Conservation (phyloP, 2,329 filamentous ascomycete species). For the Aschersonia sp. region DNA sequence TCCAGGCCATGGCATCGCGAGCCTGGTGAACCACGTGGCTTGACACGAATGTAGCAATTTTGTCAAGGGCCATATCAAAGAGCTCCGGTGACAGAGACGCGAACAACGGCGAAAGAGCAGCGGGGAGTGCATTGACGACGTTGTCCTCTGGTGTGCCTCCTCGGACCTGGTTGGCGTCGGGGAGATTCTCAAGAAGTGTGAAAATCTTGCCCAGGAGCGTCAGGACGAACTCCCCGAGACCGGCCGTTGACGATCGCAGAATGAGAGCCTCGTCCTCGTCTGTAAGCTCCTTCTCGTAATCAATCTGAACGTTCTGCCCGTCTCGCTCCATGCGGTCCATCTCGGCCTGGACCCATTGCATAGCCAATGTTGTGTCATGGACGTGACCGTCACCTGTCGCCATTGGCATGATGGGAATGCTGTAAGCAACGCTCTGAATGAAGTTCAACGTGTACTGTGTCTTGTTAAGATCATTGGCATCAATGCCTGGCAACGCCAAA, state of each 20-base stretch:
- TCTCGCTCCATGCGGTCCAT: conserved; percentile 88
- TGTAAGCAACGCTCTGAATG: conserved; percentile 91
- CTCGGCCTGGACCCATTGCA: conserved; percentile 88
- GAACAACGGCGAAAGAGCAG: conserved; percentile 80
- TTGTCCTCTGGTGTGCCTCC: conserved; percentile 92
- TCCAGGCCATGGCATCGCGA: conserved; percentile 96
- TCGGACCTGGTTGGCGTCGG: conserved; percentile 75
- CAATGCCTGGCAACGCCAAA: conserved; percentile 83
- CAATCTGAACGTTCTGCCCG: conserved; percentile 70
- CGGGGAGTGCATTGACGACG: conserved; percentile 88
- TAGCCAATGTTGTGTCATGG: conserved; percentile 62
- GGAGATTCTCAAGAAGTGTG: conserved; percentile 85
- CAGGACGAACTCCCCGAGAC: conserved; percentile 82
- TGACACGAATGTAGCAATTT: conserved; percentile 81
- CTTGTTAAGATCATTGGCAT: conserved; percentile 95
- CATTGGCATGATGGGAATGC: conserved; percentile 81
- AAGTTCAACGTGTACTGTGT: conserved; percentile 89
- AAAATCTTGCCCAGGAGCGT: conserved; percentile 90
- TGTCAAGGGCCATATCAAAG: conserved; percentile 83
- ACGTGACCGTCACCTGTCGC: conserved; percentile 43
- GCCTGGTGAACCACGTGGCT: conserved; percentile 96
- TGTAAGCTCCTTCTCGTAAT: conserved; percentile 68
- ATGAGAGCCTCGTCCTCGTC: conserved; percentile 82
- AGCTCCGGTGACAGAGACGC: conserved; percentile 84
- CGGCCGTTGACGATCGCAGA: conserved; percentile 83